Base-by-base conservation (phyloP, 75 land plant genomes). In the Chamaecyparis obtusa region DNA sequence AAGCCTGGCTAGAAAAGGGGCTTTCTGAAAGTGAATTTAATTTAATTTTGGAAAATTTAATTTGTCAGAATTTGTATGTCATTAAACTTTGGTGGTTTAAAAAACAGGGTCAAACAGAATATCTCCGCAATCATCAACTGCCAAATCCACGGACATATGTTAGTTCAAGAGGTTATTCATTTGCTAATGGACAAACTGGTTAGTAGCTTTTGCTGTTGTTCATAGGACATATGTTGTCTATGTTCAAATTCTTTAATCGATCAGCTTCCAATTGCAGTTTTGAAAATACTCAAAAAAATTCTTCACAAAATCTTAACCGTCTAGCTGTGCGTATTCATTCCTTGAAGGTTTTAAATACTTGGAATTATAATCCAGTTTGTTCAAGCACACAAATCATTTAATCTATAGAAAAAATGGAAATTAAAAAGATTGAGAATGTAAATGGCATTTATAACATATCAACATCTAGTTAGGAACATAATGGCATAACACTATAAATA, bases 121-220 rank as follows among this genome's bases (percentile, higher is more conserved):
- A 95, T 48, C 72, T 98, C 87, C 91, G 99, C 57, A 98, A 98
- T 86, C 91, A 95, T 87, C 86, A 89, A 27, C 33, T 88, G 90
- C 99, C 99, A 76, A 98, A 97, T 86, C 97, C 97, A 46, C 92
- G 95, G 19, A 96, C 95, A 44, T 97, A 95, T 86, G 84, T 93
- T 64, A 92, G 92, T 86, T 72, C 93, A 30, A 95, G 86, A 86
- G 99, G 99, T 36, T 95, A 90, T 82, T 83, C 92, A 41, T 98
- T 98, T 89, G 87, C 87, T 43, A 94, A 90, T 86, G 94, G 95
- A 5, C 92, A 91, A 36, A 97, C 95, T 56, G 95, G 99, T 98
- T 24, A 91, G 93, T 88, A 8, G 60, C 49, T 56, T 36, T 35
- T 86, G 8, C 76, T 86, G 36, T 76, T 85, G 43, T 51, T 33